These are phyloP conservation scores for Pythium chondricola DNA, from an alignment of 352 stramenopile species.

Conservation along the genomic window DNA sequence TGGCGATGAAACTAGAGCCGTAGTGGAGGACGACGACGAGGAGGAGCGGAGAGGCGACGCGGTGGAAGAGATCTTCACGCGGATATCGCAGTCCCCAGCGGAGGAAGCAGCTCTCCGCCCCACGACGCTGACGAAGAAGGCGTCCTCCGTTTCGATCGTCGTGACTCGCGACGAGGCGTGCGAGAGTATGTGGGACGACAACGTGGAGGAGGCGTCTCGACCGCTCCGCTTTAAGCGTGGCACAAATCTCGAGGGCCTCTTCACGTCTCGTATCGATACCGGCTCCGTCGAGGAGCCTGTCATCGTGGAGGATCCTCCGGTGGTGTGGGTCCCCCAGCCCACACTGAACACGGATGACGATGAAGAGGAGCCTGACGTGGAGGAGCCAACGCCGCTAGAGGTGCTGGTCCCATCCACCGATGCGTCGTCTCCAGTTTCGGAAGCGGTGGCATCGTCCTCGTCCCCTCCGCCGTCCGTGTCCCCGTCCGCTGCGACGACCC, in stretches of 20 bases:
- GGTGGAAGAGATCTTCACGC: not conserved
- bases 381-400: constrained; percentile 17
- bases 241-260: constrained; percentile 2
- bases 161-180: constrained; percentile 72
- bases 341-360: constrained; percentile 12
- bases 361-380: constrained; percentile 14
- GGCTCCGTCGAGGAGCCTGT: constrained; percentile 25
- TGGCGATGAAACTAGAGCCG: constrained; percentile 24
- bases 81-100: not conserved
- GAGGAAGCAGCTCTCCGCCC: not conserved
- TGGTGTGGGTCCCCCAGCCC: no score
- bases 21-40: constrained; percentile 41
- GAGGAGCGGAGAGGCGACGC: constrained; percentile 14
- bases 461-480: not conserved
- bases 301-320: constrained; percentile 8
- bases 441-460: no score
- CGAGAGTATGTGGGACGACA: constrained; percentile 71
- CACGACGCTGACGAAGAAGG: constrained; percentile 8
- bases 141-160: constrained; percentile 12
- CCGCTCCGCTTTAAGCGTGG: not conserved
- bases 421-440: no score
- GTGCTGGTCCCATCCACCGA: no score
- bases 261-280: constrained; percentile 7
- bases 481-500: constrained; percentile 4
- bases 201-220: constrained; percentile 29